Percentiles rank a stretch among this genome's conserved stretches.
These are phyloP conservation scores for Drechslerella coelobrocha DNA, from an alignment of 2,329 filamentous ascomycete species.

Conservation along the genomic window DNA sequence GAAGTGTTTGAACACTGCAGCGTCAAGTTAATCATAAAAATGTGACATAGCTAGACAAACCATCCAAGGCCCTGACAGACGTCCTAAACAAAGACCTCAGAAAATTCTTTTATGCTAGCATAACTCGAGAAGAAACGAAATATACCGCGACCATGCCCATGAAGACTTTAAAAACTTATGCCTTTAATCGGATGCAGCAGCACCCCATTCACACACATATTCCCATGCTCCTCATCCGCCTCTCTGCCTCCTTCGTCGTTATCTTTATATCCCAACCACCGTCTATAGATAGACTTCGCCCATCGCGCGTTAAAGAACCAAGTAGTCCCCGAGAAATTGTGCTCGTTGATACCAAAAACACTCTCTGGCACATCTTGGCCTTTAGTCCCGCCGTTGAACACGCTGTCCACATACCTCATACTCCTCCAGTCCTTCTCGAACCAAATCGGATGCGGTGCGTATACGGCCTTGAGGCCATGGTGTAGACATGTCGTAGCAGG, in stretches of 20 bases:
- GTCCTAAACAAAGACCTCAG: too few species aligned
- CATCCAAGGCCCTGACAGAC: too few species aligned
- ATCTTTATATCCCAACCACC: slow-evolving; percentile 73
- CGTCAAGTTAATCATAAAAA: too few species aligned
- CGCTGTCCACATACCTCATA: slow-evolving; percentile 62
- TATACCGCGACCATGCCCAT: not conserved
- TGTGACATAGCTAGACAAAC: too few species aligned
- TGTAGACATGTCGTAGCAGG: slow-evolving; percentile 84
- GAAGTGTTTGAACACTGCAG: too few species aligned
- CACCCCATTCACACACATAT: slow-evolving; percentile 91
- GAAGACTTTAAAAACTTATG: slow-evolving; percentile 2
- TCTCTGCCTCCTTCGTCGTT: slow-evolving; percentile 68
- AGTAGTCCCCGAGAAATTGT: slow-evolving; percentile 65
- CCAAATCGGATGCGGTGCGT: slow-evolving; percentile 47
- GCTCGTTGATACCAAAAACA: slow-evolving; percentile 39
- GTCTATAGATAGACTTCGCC: slow-evolving; percentile 58
- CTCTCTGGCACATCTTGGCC: slow-evolving; percentile 59
- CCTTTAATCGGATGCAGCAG: slow-evolving; percentile 87
- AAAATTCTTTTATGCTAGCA: too few species aligned
- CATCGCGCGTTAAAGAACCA: slow-evolving; percentile 62
- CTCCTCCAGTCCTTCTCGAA: slow-evolving; percentile 44
- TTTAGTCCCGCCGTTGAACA: slow-evolving; percentile 75
- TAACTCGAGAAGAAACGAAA: too few species aligned
- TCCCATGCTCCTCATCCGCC: slow-evolving; percentile 60
- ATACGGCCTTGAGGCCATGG: slow-evolving; percentile 82